Evolutionary conservation across 176 grass and related monocot species (phyloP).

Genomic region (Phragmites australis): DNA sequence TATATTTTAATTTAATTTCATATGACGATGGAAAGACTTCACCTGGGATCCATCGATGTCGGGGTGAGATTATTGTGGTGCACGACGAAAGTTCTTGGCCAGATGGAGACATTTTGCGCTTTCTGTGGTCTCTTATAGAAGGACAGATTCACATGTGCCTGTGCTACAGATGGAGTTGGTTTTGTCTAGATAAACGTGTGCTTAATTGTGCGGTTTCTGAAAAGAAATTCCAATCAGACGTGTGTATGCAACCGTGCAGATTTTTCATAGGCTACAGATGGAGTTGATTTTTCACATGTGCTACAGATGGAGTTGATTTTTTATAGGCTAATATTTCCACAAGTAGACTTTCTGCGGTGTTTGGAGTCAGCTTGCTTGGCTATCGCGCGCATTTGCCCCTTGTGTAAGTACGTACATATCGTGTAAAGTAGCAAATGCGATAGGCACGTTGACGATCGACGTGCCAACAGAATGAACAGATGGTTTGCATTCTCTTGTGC

Average conservation of each 20-base stretch:
- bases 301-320: too few relatives aligned
- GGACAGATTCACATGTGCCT: not conserved
- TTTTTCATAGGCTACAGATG: not conserved
- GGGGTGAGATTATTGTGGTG: not conserved
- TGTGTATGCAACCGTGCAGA: not conserved
- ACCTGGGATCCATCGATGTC: not conserved
- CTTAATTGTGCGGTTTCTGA: not conserved
- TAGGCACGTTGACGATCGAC: constrained; percentile 2
- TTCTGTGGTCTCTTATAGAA: not conserved
- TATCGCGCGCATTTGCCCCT: too few relatives aligned
- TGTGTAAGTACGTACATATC: not conserved
- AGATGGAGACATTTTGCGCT: not conserved
- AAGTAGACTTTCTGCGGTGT: not conserved
- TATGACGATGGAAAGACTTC: too few relatives aligned
- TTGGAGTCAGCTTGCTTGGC: not conserved
- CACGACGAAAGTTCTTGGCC: not conserved
- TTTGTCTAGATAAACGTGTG: not conserved
- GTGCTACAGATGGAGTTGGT: not conserved
- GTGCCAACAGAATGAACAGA: not conserved
- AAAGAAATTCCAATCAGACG: not conserved
- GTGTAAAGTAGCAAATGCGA: not conserved
- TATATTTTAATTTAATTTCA: too few relatives aligned
- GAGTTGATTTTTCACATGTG: too few relatives aligned
- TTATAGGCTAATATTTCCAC: not conserved
- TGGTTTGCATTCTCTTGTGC: not conserved